These are phyloP conservation scores for Corniculantispora saksenae DNA, from an alignment of 2,329 filamentous ascomycete genomes.

Conservation along the genomic window DNA sequence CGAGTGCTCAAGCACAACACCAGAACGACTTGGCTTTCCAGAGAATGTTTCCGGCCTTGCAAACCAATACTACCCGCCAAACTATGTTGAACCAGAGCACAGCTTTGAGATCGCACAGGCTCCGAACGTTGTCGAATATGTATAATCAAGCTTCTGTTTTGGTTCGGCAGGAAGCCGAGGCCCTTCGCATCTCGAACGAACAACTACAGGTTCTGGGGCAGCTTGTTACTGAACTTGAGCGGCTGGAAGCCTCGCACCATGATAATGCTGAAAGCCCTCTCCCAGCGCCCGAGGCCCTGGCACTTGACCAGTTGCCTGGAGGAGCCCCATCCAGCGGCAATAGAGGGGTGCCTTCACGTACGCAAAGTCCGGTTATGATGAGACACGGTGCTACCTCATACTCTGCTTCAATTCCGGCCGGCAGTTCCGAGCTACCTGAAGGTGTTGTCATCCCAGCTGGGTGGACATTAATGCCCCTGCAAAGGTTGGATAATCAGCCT, in stretches of 20 bases:
- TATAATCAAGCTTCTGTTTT: constrained; percentile 9
- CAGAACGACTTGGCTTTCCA: neutral
- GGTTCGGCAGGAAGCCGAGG: constrained; percentile 14
- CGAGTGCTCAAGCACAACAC: neutral
- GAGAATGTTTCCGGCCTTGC: neutral
- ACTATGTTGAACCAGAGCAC: neutral
- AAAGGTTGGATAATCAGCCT: constrained; percentile 48
- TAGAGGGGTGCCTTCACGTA: constrained; percentile 3
- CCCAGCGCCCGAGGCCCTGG: neutral
- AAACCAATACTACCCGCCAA: neutral
- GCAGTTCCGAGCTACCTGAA: constrained; percentile 62
- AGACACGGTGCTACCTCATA: constrained; percentile 50
- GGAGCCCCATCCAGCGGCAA: neutral
- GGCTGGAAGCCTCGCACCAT: constrained; percentile 1
- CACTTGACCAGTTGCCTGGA: neutral
- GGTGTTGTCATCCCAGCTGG: constrained; percentile 65
- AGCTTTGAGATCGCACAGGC: constrained; percentile 5
- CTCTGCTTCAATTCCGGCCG: constrained; percentile 56
- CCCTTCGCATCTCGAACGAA: constrained; percentile 13
- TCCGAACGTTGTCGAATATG: neutral
- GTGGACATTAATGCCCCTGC: constrained; percentile 65
- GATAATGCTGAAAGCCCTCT: neutral
- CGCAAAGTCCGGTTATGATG: constrained; percentile 42
- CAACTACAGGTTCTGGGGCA: constrained; percentile 16
- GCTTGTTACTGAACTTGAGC: constrained; percentile 14